These are phyloP conservation scores for Colletotrichum siamense DNA, from an alignment of 2,329 filamentous ascomycete genomes.

Conservation along the genomic window DNA sequence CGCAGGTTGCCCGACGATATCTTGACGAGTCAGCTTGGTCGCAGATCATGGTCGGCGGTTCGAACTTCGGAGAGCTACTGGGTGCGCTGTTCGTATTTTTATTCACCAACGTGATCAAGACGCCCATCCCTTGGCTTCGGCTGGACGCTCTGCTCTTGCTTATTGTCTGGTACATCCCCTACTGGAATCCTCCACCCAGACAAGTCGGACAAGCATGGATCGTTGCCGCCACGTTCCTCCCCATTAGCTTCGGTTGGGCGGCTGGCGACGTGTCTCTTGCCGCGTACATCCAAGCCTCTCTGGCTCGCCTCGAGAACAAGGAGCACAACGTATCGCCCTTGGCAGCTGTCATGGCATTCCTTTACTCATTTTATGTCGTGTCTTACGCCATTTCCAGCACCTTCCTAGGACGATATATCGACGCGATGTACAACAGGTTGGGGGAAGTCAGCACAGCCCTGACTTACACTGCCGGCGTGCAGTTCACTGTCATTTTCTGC, in stretches of 20 bases:
- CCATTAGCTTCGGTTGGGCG: slow-evolving; percentile 55
- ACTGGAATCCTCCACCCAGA: slow-evolving; percentile 44
- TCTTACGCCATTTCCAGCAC: slow-evolving; percentile 50
- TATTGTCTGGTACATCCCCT: slow-evolving; percentile 54
- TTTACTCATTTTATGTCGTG: slow-evolving; percentile 55
- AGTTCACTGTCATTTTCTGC: slow-evolving; percentile 48
- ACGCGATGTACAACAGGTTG: slow-evolving; percentile 38
- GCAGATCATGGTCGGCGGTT: slow-evolving; percentile 56
- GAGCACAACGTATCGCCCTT: slow-evolving; percentile 51
- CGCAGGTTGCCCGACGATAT: slow-evolving; percentile 50
- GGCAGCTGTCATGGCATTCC: slow-evolving; percentile 56
- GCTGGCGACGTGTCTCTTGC: slow-evolving; percentile 56
- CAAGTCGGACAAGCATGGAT: slow-evolving; percentile 46
- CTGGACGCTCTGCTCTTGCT: slow-evolving; percentile 50
- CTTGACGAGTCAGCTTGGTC: slow-evolving; percentile 53
- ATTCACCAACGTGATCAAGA: slow-evolving; percentile 52
- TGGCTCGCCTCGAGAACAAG: slow-evolving; percentile 48
- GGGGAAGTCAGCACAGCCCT: slow-evolving; percentile 42
- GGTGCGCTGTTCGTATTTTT: slow-evolving; percentile 54
- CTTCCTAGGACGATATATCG: slow-evolving; percentile 50
- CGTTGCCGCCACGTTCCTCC: slow-evolving; percentile 39
- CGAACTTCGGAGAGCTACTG: slow-evolving; percentile 54
- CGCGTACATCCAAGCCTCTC: slow-evolving; percentile 55
- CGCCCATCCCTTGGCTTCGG: slow-evolving; percentile 56
- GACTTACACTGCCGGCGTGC: slow-evolving; percentile 48